phyloP scores from a whole-genome alignment of 805 yeast species.

The Saturnispora silvae region DNA sequence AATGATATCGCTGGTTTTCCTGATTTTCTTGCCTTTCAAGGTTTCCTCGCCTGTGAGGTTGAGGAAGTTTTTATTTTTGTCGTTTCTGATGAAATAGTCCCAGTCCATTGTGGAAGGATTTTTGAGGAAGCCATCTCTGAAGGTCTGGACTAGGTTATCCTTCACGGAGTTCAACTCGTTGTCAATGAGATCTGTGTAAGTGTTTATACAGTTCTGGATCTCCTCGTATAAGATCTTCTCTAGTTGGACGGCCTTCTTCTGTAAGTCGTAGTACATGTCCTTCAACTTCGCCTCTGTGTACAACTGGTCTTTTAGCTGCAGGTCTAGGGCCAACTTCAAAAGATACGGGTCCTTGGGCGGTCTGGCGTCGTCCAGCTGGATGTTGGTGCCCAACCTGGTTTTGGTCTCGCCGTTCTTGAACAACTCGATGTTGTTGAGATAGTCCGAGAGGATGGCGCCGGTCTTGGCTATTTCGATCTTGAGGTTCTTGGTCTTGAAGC shows the following conservation, averaged over 20 bases:
- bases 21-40: slow-evolving; percentile 26
- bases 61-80: slow-evolving; percentile 32
- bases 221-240: slow-evolving; percentile 55
- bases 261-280: slow-evolving; percentile 56
- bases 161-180: slow-evolving; percentile 39
- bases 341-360: slow-evolving; percentile 47
- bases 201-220: slow-evolving; percentile 45
- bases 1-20: slow-evolving; percentile 40
- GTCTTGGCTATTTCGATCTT: slow-evolving; percentile 53
- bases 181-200: slow-evolving; percentile 41
- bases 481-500: slow-evolving; percentile 47
- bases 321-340: slow-evolving; percentile 48
- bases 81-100: slow-evolving; percentile 50
- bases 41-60: slow-evolving; percentile 26
- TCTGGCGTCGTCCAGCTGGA: slow-evolving; percentile 16
- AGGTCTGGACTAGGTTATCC: slow-evolving; percentile 42
- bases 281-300: slow-evolving; percentile 55
- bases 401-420: slow-evolving; percentile 28
- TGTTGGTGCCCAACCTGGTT: slow-evolving; percentile 23
- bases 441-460: slow-evolving; percentile 42
- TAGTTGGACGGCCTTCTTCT: slow-evolving; percentile 52
- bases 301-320: slow-evolving; percentile 54
- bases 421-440: slow-evolving; percentile 34
- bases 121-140: slow-evolving; percentile 38
- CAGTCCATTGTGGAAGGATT: slow-evolving; percentile 59